Base-by-base conservation (phyloP, 2,329 filamentous ascomycete genomes). In the Aspergillus pseudoviridinutans region DNA sequence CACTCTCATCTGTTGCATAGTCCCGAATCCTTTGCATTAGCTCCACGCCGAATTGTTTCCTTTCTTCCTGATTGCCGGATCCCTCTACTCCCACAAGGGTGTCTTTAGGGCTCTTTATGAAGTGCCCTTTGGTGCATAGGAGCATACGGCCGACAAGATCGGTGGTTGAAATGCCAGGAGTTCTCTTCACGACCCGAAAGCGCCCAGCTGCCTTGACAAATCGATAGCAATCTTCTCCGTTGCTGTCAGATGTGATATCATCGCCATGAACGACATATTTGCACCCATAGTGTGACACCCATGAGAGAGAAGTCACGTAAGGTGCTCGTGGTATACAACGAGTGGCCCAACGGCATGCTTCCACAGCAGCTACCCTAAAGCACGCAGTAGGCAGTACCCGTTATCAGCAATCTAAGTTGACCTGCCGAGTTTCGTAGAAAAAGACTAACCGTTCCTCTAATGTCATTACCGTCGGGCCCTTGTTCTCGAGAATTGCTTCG, bases 111-210 rank as follows among this genome's bases (percentile, higher is more conserved):
- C 89, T 92, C 67, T 87, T 88, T 73, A 97, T 93, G 71, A 96
- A 96, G 77, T 99, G 94, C 24, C 87, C 90, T 71, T 87, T 88
- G n/a, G 93, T 97, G 80, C 92, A 97, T 17, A 97, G 82, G 68
- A 99, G 81, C 94, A 99, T 99, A 68, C 94, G 88, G 22, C 94
- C 94, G 27, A 99, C 94, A n/a, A 99, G 84, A 71, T 99, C 94
- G 3, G 94, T 99, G 1, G 94, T 99, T 9, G 91, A 96, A 69
- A 99, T 99, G 58, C 91, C 92, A 0, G 94, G 94, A 2, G 94
- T 97, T 62, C 94, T 85, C 79, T 96, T 96, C 49, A 99, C 94
- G 20, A 99, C 91, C 77, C 95, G 92, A 84, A 99, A 99, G 47
- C 94, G 85, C 12, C 89, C 88, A 1, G 93, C 94, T 44, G 90